Conservation (phyloP, 1,139 yeast genomes). For the Candida mesenterica region DNA sequence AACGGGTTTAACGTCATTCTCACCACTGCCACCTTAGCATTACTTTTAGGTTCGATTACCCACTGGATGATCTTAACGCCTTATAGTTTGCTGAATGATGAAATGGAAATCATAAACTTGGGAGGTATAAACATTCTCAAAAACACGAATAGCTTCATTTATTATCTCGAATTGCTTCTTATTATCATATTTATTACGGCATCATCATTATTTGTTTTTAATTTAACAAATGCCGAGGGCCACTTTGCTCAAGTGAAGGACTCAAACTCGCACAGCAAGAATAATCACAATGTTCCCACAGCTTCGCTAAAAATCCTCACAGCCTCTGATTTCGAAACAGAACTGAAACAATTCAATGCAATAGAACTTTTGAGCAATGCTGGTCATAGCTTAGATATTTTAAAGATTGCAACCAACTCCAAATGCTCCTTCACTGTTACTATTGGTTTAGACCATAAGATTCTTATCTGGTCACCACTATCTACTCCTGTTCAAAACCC, state of each 20-base stretch:
- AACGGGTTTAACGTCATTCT: constrained; percentile 7
- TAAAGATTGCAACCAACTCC: constrained; percentile 54
- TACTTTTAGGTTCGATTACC: constrained; percentile 19
- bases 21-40: constrained; percentile 14
- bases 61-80: constrained; percentile 33
- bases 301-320: constrained; percentile 11
- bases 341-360: constrained; percentile 26
- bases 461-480: constrained; percentile 74
- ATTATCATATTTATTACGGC: constrained; percentile 29
- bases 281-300: constrained; percentile 6
- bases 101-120: constrained; percentile 16
- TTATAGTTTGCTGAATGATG: constrained; percentile 20
- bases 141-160: constrained; percentile 25
- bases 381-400: constrained; percentile 63
- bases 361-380: constrained; percentile 46
- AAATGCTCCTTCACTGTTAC: constrained; percentile 62
- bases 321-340: constrained; percentile 18
- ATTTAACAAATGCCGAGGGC: constrained; percentile 16
- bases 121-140: constrained; percentile 17
- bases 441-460: constrained; percentile 69
- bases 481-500: constrained; percentile 29
- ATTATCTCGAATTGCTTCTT: constrained; percentile 32
- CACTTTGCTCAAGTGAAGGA: constrained; percentile 3
- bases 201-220: constrained; percentile 28
- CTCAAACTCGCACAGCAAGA: background rate